These are phyloP conservation scores for Casuarina cunninghamiana DNA, from an alignment of 306 rosid genomes.

Conservation along the genomic window DNA sequence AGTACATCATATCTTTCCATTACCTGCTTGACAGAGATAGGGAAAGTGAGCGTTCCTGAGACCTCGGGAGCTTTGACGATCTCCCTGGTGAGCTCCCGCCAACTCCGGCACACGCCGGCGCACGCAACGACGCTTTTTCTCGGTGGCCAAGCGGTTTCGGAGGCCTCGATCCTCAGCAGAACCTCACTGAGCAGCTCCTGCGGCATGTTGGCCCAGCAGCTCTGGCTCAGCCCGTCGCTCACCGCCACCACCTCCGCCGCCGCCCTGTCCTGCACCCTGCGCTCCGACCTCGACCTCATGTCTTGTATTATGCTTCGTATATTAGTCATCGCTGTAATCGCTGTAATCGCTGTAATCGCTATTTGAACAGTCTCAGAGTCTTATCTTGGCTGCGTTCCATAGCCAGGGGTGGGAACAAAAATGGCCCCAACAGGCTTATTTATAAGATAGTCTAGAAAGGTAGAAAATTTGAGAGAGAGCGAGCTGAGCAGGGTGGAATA, in stretches of 20 bases:
- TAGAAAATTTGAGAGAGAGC: not conserved
- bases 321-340: slow-evolving; percentile 42
- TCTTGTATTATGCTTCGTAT: slow-evolving; percentile 62
- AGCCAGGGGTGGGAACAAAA: no score
- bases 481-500: slow-evolving; percentile 1
- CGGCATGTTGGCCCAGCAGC: slow-evolving; percentile 93
- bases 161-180: slow-evolving; percentile 62
- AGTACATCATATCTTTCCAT: not conserved
- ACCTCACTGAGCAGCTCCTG: slow-evolving; percentile 92
- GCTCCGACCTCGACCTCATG: slow-evolving; percentile 72
- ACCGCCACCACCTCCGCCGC: slow-evolving; percentile 21
- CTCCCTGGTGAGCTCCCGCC: slow-evolving; percentile 78
- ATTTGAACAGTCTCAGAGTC: not conserved
- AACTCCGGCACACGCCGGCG: slow-evolving; percentile 93
- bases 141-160: slow-evolving; percentile 84
- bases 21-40: slow-evolving; percentile 96
- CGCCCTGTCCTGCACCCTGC: slow-evolving; percentile 55
- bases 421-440: not conserved
- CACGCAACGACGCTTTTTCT: slow-evolving; percentile 84
- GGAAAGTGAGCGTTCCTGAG: slow-evolving; percentile 76
- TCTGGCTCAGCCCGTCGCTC: slow-evolving; percentile 55
- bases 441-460: not conserved
- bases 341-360: slow-evolving; percentile 17
- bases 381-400: not conserved
- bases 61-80: slow-evolving; percentile 76